Evolutionary conservation across 129 eudicot genomes (phyloP).

Genomic region (Ambrosia artemisiifolia): DNA sequence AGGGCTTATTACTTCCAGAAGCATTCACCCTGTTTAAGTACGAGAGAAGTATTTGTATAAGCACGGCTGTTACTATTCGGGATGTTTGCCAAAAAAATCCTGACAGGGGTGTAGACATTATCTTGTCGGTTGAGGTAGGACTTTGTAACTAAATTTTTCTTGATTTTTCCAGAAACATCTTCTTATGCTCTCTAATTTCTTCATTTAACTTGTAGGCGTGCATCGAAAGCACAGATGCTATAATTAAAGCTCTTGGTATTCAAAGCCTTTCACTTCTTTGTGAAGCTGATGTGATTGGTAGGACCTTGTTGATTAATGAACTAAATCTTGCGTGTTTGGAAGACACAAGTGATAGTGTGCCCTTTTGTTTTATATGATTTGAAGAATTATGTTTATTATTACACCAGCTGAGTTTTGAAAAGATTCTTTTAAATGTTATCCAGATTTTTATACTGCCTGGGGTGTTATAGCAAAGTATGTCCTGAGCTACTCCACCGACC

Average conservation of each 20-base stretch:
- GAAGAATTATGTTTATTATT: slow-evolving; percentile 1
- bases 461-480: slow-evolving; percentile 63
- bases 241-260: slow-evolving; percentile 74
- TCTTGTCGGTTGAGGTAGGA: slow-evolving; percentile 83
- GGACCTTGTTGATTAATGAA: slow-evolving; percentile 18
- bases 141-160: slow-evolving; percentile 11
- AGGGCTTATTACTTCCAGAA: slow-evolving; percentile 80
- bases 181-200: slow-evolving; percentile 19
- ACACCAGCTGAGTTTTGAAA: not conserved
- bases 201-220: slow-evolving; percentile 55
- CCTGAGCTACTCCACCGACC: slow-evolving; percentile 47
- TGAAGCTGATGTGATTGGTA: slow-evolving; percentile 98
- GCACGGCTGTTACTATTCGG: slow-evolving; percentile 75
- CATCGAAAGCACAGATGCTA: slow-evolving; percentile 69
- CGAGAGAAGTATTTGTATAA: slow-evolving; percentile 55
- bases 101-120: slow-evolving; percentile 94
- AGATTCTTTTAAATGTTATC: not conserved
- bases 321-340: not conserved
- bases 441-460: slow-evolving; percentile 99
- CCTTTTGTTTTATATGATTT: not conserved
- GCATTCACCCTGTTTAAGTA: slow-evolving; percentile 43
- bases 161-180: not conserved
- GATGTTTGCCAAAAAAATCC: slow-evolving; percentile 92
- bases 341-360: not conserved
- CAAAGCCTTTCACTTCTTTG: slow-evolving; percentile 92